Evolutionary conservation across 129 eudicot genomes (phyloP), one percentile per base, ranked within the genome.

Genomic region (Helianthus tuberosus): DNA sequence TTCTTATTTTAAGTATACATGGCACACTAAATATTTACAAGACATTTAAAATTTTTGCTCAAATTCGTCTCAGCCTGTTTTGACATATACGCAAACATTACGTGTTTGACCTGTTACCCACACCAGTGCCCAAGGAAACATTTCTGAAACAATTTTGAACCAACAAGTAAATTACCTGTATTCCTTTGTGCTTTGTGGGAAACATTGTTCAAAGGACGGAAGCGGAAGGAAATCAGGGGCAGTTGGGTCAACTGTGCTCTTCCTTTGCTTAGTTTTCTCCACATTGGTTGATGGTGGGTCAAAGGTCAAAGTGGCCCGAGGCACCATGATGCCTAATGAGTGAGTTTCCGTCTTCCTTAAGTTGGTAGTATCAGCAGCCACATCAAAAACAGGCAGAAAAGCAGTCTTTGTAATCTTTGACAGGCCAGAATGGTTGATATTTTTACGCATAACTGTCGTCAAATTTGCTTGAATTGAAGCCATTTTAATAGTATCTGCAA

Each of bases 161-260:
- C 23, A 20, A 20, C 23, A 20, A 20, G 23, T 20, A 20, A 52
- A 29, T 15, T 32, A 91, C 98, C 80, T 88, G 77, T 76, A 75
- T 80, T 95, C 96, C 74, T 95, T 95, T 2, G 99, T 74, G 94
- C 99, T 95, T 76, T 76, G 85, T 3, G 99, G 99, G 82, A 95
- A 95, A 77, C 99, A 95, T 79, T 95, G 90, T 41, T 91, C 92
- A 64, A 89, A 95, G 38, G 99, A 87, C 12, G 99, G 99, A 46
- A 95, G 88, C 0, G 99, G 99, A 60, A 91, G 97, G 71, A 95
- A 95, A 80, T 95, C 94, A 23, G 99, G 99, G 65, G 92, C 86
- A 69, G 83, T 73, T 11, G 99, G 99, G 78, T 95, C 97, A 46
- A 83, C 89, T 1, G 99, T 95, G 83, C 85, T 84, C 88, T 89